Evolutionary conservation across 192 early-diverging fungal genomes (phyloP), one percentile per base, ranked within the genome.

Genomic region (Dissophora ornata): DNA sequence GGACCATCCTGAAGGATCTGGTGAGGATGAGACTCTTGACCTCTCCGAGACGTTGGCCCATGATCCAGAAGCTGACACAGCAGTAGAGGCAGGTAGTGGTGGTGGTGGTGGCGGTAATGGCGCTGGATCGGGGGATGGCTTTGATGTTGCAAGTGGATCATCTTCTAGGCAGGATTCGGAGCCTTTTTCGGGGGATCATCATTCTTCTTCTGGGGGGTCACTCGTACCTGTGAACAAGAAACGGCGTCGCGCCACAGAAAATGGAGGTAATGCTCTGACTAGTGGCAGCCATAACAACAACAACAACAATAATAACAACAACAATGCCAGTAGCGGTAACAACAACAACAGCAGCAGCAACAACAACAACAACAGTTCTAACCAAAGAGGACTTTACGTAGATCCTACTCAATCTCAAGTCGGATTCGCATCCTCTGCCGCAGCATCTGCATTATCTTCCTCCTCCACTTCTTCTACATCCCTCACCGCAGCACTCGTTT

Each of bases 11-110:
- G 65, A 83, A 29, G 70, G 71, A 18, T 74, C 79, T 21, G 79
- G 83, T 49, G 80, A 85, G 25, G 73, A 85, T 46, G 89, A 89
- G 36, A 57, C 74, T 13, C 79, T 84, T 50, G 84, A 86, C 40
- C 81, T 87, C 3, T 85, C 75, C 0, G 67, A 79, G 16, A 82
- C 82, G 41, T 66, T 84, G 32, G 50, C 51, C 68, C 36, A 59
- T 49, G 58, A 82, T 62, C 50, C 36, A 71, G 33, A 77, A 18
- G 40, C 67, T 9, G 50, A 53, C 47, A 26, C 21, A 24, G 47
- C 2, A 24, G 12, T 26, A 9, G 47, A 26, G 19, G 29, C 26
- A 4, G 54, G 25, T 2, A 40, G 4, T 46, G 38, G 22, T 12
- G 47, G 38, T 22, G 47, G 34, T 58, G 52, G n/a, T 25, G 55